Conservation (phyloP, 2,329 filamentous ascomycete genomes). For the Aspergillus aculeatus region DNA sequence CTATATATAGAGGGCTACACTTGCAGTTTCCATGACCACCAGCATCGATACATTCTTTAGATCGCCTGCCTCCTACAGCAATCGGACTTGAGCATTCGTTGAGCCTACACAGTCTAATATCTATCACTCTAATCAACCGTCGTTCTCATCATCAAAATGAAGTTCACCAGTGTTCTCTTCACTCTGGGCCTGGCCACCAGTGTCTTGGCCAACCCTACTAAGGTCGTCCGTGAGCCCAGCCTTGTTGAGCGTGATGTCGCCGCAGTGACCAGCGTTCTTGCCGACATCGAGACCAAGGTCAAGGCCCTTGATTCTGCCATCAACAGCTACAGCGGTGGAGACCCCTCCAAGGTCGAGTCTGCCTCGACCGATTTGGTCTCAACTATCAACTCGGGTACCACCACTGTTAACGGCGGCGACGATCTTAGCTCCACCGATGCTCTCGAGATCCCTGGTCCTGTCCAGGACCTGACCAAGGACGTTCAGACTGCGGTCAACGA, state of each 20-base stretch:
- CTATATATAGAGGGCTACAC: conserved; percentile 14
- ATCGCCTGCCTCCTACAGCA: conserved; percentile 12
- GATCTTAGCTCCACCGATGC: conserved; percentile 28
- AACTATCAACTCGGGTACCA: conserved; percentile 28
- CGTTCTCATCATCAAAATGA: conserved; percentile 21
- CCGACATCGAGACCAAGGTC: conserved; percentile 20
- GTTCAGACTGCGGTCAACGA: conserved; percentile 25
- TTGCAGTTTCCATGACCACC: not conserved
- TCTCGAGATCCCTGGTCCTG: conserved; percentile 25
- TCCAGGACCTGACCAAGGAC: conserved; percentile 28
- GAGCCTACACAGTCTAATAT: conserved; percentile 6
- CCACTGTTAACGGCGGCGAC: conserved; percentile 20
- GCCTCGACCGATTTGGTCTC: conserved; percentile 25
- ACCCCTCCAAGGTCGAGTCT: conserved; percentile 18
- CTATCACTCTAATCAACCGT: conserved; percentile 11
- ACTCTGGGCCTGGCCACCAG: conserved; percentile 24
- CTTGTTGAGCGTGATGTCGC: conserved; percentile 19
- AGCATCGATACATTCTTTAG: conserved; percentile 17
- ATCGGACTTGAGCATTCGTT: conserved; percentile 23
- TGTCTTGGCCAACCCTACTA: conserved; percentile 24
- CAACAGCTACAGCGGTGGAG: conserved; percentile 27
- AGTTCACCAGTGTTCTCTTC: conserved; percentile 22
- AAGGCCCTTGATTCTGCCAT: conserved; percentile 24
- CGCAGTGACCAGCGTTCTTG: conserved; percentile 21
- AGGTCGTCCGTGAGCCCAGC: conserved; percentile 10